Percentiles rank a stretch among this genome's conserved stretches.
Evolutionary conservation across 164 flowering plant genomes (phyloP).

Genomic region (Brasenia schreberi): DNA sequence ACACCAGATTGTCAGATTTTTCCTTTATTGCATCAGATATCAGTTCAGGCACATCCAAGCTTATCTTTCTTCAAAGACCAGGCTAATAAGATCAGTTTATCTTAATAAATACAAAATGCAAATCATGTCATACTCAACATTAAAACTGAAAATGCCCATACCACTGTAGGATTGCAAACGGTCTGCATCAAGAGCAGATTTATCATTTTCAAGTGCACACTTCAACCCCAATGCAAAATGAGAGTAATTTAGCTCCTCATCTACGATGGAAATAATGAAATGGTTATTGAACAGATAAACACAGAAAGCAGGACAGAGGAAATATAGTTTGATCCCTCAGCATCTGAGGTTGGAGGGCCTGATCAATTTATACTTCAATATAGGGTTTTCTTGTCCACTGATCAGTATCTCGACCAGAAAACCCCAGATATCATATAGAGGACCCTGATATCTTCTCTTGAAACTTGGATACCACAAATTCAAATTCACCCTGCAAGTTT

Average conservation of each 20-base stretch:
- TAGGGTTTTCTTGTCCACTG: too few relatives aligned
- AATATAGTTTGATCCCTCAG: too few relatives aligned
- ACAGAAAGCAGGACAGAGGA: background rate
- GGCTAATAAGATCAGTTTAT: background rate
- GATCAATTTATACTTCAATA: background rate
- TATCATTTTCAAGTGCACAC: constrained; percentile 58
- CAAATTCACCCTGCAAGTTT: too few relatives aligned
- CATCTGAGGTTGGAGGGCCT: background rate
- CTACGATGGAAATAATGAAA: constrained; percentile 14
- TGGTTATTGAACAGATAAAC: background rate
- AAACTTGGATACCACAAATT: too few relatives aligned
- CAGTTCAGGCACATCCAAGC: too few relatives aligned
- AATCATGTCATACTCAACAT: background rate
- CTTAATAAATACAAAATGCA: background rate
- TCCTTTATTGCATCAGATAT: too few relatives aligned
- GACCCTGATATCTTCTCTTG: too few relatives aligned
- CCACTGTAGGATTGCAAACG: constrained; percentile 77
- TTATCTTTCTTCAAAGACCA: too few relatives aligned
- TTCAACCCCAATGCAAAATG: constrained; percentile 63
- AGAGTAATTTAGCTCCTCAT: constrained; percentile 68
- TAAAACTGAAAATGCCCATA: constrained; percentile 10
- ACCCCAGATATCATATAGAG: too few relatives aligned
- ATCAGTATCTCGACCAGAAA: too few relatives aligned
- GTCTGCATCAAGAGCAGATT: constrained; percentile 81
- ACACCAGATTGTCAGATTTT: too few relatives aligned